Evolutionary conservation across 2,329 filamentous ascomycete genomes (phyloP).

Genomic region (Fusarium staphyleae): DNA sequence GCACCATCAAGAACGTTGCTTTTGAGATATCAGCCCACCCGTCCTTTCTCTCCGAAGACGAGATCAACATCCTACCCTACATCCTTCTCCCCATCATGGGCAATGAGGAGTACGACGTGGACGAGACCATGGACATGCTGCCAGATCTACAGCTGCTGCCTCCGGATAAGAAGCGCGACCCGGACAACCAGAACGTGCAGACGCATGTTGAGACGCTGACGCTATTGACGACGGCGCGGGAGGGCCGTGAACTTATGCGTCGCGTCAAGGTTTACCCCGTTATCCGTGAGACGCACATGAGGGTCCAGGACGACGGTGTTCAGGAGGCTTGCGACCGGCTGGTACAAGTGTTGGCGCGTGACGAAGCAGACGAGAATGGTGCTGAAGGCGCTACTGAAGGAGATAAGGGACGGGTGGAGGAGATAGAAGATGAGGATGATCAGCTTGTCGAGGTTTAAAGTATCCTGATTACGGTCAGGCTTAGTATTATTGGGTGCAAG

Average conservation of each 20-base stretch:
- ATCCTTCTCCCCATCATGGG: conserved; percentile 88
- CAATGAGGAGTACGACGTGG: conserved; percentile 84
- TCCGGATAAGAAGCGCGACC: conserved; percentile 86
- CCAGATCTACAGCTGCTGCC: conserved; percentile 89
- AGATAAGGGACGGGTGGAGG: conserved; percentile 51
- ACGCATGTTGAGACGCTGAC: conserved; percentile 90
- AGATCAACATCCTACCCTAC: conserved; percentile 86
- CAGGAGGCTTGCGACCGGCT: conserved; percentile 85
- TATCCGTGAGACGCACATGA: conserved; percentile 82
- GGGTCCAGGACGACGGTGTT: conserved; percentile 79
- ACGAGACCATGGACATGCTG: conserved; percentile 86
- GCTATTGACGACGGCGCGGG: conserved; percentile 78
- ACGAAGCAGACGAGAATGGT: conserved; percentile 64
- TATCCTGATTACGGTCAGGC: background rate
- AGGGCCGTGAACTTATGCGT: conserved; percentile 77
- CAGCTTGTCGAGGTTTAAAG: conserved; percentile 61
- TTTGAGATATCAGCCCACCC: conserved; percentile 81
- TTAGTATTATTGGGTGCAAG: background rate
- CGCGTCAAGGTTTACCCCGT: conserved; percentile 86
- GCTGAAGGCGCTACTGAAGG: conserved; percentile 49
- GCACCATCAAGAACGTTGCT: conserved; percentile 90
- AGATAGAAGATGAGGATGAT: conserved; percentile 60
- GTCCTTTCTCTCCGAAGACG: conserved; percentile 72
- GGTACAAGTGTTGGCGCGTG: conserved; percentile 87
- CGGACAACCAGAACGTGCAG: conserved; percentile 76